Evolutionary conservation across 2,329 filamentous ascomycete genomes (phyloP), one percentile per base, ranked within the genome.

Genomic region (Arthrobotrys sinensis): DNA sequence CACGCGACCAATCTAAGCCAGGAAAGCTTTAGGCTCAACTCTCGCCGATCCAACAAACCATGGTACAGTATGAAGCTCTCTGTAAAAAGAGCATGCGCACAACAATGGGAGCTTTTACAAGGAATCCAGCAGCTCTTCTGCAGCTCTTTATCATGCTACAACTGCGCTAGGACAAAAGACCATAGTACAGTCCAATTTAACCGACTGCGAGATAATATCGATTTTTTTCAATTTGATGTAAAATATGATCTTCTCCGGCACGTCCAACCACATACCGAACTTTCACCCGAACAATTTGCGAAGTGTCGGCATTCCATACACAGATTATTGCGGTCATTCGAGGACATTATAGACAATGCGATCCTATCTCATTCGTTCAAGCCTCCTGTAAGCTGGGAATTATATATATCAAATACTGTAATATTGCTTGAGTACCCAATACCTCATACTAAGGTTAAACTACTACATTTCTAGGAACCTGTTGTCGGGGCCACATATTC

Each of bases 21-120:
- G 4, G 4, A 2, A 2, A 28, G 24, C 24, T 28, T 2, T 4
- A n/a, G 24, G 24, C 24, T 28, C 24, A 28, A 4, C 24, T 28
- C 24, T 4, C 24, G 24, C 24, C 24, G 24, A 4, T 28, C 24
- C 24, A 2, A 28, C 24, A 28, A 28, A 38, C n/a, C 10, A 24
- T 7, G 16, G n/a, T 38, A 36, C 34, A 24, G 28, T 5, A 69
- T 69, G 66, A 69, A 16, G 43, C 24, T 69, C 2, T 48, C 66
- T n/a, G 52, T 69, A 4, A 52, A 69, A 28, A 52, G 45, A 7
- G 40, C 21, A 16, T 28, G 24, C 24, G 24, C 4, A 4, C 36
- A 32, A 5, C 19, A 55, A 21, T 69, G 66, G 66, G 66, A 62
- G n/a, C 66, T 69, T 16, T 38, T 69, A 2, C 66, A 36, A 16